Evolutionary conservation across 169 alveolate genomes (phyloP), one percentile per base, ranked within the genome.

Genomic region (Cryptosporidium tyzzeri): DNA sequence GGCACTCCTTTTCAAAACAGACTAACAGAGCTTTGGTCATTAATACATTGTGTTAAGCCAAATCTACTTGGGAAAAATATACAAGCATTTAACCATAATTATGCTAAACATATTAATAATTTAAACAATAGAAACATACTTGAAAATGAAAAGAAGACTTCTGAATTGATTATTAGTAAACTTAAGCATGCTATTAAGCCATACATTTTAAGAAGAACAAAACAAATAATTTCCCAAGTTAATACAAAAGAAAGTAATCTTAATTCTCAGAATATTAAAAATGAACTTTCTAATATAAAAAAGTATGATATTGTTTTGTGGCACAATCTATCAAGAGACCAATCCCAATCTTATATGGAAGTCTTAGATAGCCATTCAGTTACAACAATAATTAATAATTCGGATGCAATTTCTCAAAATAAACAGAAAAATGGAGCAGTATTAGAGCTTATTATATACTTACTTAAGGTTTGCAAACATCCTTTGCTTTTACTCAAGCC

Each of bases 1-100:
- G 94, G 94, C 18, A 89, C 85, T 50, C 85, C 84, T 12, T 50
- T 75, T 21, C 89, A 80, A 50, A 80, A 80, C 41, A 61, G 53
- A 1, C 35, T 80, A 41, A 50, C 58, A 23, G 89, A 80, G 26
- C 68, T 80, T 44, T 80, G 89, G 89, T 80, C 89, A 8, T 58
- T 80, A 37, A 80, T 80, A 59, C 89, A 80, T 33, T 80, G 89
- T 21, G 80, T 62, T 16, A 80, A 80, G 59, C 89, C 89, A 1
- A 93, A 94, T 51, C 70, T 96, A 62, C 96, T 96, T 73, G 97
- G 89, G 41, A 80, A 62, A 23, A 62, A 21, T 8, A 29, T 80
- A 21, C 18, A 80, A 29, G 48, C 68, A 37, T 80, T 80, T 80
- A 80, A 80, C 21, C 29, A 59, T 29, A 80, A 80, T 16, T 80